Percentiles rank a stretch among this genome's conserved stretches.
phyloP scores from a whole-genome alignment of 805 yeast species.

The Ogataea parapolymorpha region DNA sequence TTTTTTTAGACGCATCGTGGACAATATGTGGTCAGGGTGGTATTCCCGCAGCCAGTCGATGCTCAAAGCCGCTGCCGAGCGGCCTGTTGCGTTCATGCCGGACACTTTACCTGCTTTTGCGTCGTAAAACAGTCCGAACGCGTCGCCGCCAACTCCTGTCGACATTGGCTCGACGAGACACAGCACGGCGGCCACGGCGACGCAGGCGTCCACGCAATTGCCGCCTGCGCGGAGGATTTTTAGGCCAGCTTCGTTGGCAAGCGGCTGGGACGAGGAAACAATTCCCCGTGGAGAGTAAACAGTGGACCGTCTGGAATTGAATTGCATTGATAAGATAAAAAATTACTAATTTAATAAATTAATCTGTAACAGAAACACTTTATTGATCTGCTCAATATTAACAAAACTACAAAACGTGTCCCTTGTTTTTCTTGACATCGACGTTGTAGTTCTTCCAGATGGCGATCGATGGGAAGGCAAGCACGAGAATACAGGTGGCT shows the following conservation, averaged over 20 bases:
- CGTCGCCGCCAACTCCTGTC: slow-evolving; percentile 67
- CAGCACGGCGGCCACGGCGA: slow-evolving; percentile 56
- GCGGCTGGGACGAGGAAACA: slow-evolving; percentile 72
- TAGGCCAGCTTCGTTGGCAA: slow-evolving; percentile 72
- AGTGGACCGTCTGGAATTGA: slow-evolving; percentile 62
- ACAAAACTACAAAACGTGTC: slow-evolving; percentile 14
- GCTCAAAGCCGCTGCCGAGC: slow-evolving; percentile 51
- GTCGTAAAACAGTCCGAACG: slow-evolving; percentile 60
- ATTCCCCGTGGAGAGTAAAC: slow-evolving; percentile 73
- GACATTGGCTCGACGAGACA: slow-evolving; percentile 57
- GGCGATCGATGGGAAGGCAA: slow-evolving; percentile 23
- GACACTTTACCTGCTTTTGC: slow-evolving; percentile 46
- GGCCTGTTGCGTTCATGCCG: slow-evolving; percentile 77
- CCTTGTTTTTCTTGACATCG: slow-evolving; percentile 21
- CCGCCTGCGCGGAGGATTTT: slow-evolving; percentile 68
- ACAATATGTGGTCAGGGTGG: slow-evolving; percentile 39
- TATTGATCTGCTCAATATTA: no score
- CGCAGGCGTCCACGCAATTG: slow-evolving; percentile 64
- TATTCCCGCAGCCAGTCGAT: slow-evolving; percentile 45
- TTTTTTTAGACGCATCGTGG: slow-evolving; percentile 45
- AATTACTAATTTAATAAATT: not conserved
- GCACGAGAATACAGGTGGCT: slow-evolving; percentile 24
- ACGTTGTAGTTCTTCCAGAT: slow-evolving; percentile 31
- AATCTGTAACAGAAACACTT: no score
- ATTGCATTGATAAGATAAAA: slow-evolving; percentile 4